Base-by-base conservation (phyloP, 2,329 filamentous ascomycete genomes). In the Intubia oerlemansii region DNA sequence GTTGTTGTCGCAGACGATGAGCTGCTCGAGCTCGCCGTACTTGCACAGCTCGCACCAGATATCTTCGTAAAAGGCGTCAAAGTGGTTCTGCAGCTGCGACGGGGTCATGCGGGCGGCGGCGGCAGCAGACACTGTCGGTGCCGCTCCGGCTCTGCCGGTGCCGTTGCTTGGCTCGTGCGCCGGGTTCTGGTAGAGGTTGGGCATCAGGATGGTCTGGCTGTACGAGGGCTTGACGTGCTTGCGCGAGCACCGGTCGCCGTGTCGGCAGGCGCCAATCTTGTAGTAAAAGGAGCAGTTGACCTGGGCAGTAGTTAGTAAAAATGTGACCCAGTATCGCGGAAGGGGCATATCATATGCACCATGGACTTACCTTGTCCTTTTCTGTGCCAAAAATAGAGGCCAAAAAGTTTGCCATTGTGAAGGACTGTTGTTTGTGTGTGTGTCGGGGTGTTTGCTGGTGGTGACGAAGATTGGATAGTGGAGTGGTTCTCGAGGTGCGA, bases 231-330 rank as follows among this genome's bases (percentile, higher is more conserved):
- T 98, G 61, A 98, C 88, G 56, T 98, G 88, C 56, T 98, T 98
- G 44, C 88, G 75, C 36, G 79, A 90, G 66, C 88, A 98, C 47
- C 88, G 80, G 57, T 98, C 88, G 49, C 88, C 88, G 63, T 98
- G 88, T 37, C 88, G 76, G 62, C 88, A 98, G 31, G 88, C 88
- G 50, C 88, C 88, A 53, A 98, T 98, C 62, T 98, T 98, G 77
- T 93, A 84, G 71, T 98, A 98, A 69, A 98, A 98, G 33, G 78
- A 88, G 68, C 88, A 93, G 67, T 95, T 93, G 61, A 93, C 84
- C 42, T 44, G 44, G 20, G 17, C 10, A 9, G 10, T 13, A 5
- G 27, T 29, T 24, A 32, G 27, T 15, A 23, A 21, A n/a, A n/a
- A n/a, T n/a, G n/a, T n/a, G n/a, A n/a, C n/a, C n/a, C n/a, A n/a